These are phyloP conservation scores for Tilletiopsis washingtonensis DNA, from an alignment of 1,284 basidiomycete genomes.

Conservation along the genomic window DNA sequence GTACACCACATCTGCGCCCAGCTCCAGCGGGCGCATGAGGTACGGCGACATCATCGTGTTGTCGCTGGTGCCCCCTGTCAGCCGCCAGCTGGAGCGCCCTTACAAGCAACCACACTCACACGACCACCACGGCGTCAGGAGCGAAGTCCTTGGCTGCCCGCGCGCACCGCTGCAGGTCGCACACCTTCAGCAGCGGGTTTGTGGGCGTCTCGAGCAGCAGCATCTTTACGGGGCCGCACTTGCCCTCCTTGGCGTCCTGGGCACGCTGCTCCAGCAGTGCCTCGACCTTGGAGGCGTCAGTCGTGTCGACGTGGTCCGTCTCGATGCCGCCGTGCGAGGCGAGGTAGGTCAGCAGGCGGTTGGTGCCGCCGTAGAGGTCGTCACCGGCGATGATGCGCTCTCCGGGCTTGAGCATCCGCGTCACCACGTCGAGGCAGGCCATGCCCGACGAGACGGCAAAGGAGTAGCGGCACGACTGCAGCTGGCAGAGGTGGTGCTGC, in stretches of 20 bases:
- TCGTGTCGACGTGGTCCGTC: constrained; percentile 92
- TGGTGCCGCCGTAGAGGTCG: constrained; percentile 95
- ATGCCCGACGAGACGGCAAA: constrained; percentile 93
- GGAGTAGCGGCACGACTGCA: constrained; percentile 58
- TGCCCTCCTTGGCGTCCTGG: constrained; percentile 22
- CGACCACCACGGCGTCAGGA: constrained; percentile 42
- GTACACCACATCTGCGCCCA: constrained; percentile 93
- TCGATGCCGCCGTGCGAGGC: constrained; percentile 76
- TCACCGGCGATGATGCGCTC: constrained; percentile 93
- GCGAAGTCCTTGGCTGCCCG: constrained; percentile 35
- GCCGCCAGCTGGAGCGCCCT: no score
- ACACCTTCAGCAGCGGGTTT: constrained; percentile 93
- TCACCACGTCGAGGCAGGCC: constrained; percentile 93
- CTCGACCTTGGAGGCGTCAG: constrained; percentile 55
- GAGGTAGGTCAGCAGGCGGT: constrained; percentile 87
- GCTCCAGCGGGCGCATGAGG: constrained; percentile 86
- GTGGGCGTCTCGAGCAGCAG: constrained; percentile 87
- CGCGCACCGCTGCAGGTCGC: constrained; percentile 61
- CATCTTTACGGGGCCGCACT: constrained; percentile 31
- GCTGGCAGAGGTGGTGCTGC: constrained; percentile 42
- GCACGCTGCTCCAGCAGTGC: constrained; percentile 27
- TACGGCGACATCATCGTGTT: constrained; percentile 99
- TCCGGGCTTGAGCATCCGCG: constrained; percentile 85
- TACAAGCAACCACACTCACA: no score
- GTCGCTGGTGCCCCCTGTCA: constrained; percentile 52